Evolutionary conservation across 1,139 yeast species (phyloP), one percentile per base, ranked within the genome.

Genomic region (Arxiozyma bovina): DNA sequence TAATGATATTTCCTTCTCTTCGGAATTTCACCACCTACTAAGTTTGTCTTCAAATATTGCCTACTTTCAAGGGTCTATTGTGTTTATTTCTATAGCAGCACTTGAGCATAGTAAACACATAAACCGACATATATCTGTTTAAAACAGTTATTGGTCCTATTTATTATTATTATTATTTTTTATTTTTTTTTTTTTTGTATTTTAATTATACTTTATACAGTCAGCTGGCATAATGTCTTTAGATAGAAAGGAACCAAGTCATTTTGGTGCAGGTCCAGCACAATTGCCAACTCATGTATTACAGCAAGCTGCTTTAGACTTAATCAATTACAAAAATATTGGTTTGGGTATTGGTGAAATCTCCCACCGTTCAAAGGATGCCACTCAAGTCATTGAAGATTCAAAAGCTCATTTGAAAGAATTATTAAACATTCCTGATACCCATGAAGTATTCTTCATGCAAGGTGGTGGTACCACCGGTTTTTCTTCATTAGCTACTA

Each of bases 381-480:
- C 97, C 41, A 78, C 79, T 47, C 75, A 78, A 57, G 84, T 93
- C 50, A 84, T 93, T 62, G 85, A 89, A 61, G 81, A 81, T 58
- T 83, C 98, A 53, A 89, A 87, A 71, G 75, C 72, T 46, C 80
- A 85, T 63, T 74, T 93, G 65, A 73, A 66, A 50, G 73, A 85
- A 63, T 75, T 93, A 55, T 72, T 89, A 69, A 69, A 76, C 56
- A 80, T 93, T 53, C 99, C 98, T 40, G 96, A 88, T 57, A 85
- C 95, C 42, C 95, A 93, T 69, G 98, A 90, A 68, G 93, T 91
- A 1, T 84, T 93, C 68, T 93, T 91, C 73, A 74, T 91, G 73
- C 99, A 93, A 74, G 98, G 99, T 58, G 99, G 99, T 58, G 99
- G 98, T 58, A 91, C 98, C 52, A 86, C 90, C 45, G 98, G 96